Evolutionary conservation across 768 basidiomycete genomes (phyloP).

Genomic region (Coprinopsis sp.): DNA sequence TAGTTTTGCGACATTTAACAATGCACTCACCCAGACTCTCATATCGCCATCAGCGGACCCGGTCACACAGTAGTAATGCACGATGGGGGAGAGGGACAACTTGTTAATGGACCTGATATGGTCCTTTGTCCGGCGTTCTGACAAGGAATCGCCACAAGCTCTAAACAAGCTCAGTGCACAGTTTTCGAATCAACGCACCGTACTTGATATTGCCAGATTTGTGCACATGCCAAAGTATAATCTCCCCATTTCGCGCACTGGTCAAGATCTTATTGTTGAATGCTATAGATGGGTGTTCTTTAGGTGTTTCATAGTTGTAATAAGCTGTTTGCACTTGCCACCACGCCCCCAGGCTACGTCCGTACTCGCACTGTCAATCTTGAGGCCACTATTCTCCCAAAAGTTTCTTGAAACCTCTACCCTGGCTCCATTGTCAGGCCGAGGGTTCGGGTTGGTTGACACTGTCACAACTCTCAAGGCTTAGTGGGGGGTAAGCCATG

Average conservation of each 20-base stretch:
- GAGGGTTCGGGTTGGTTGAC: constrained; percentile 47
- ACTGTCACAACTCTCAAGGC: constrained; percentile 60
- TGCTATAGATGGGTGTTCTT: constrained; percentile 32
- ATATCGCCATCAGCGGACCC: constrained; percentile 78
- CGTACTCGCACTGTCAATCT: constrained; percentile 73
- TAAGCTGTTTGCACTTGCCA: constrained; percentile 32
- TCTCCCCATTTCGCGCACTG: constrained; percentile 75
- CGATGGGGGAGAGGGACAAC: constrained; percentile 57
- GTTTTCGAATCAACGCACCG: constrained; percentile 50
- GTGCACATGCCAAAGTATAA: constrained; percentile 80
- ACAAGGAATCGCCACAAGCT: constrained; percentile 1
- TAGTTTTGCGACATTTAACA: not conserved
- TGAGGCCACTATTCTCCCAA: constrained; percentile 75
- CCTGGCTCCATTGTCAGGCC: constrained; percentile 49
- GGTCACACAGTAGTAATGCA: constrained; percentile 68
- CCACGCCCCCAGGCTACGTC: constrained; percentile 80
- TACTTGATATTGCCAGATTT: constrained; percentile 64
- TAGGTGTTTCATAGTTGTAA: not conserved
- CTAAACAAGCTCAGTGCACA: not conserved
- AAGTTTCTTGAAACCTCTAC: constrained; percentile 73
- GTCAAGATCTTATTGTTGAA: constrained; percentile 76
- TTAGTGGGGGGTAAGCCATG: constrained; percentile 20
- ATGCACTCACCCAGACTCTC: constrained; percentile 65
- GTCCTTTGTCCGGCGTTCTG: constrained; percentile 52
- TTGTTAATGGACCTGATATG: constrained; percentile 70